Base-by-base conservation (phyloP, 225 moss, liverwort and hornwort species). In the Physcomitrellopsis africana region DNA sequence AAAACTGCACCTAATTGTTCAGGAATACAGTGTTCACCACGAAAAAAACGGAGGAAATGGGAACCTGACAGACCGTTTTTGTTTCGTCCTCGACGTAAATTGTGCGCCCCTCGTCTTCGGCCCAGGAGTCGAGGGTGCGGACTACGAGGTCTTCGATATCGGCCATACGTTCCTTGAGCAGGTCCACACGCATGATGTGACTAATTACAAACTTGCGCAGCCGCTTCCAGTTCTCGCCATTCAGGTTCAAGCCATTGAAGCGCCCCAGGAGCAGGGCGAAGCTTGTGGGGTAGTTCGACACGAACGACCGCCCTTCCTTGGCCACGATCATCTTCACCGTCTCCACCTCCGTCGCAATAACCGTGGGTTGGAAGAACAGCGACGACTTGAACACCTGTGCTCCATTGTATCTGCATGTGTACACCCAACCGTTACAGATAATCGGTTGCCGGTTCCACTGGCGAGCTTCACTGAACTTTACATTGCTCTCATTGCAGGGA, bases 321-420 rank as follows among this genome's bases (percentile, higher is more conserved):
- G 82, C 72, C 55, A 88, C 74, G 27, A 86, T 83, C 88, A 88
- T 85, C 81, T 81, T 81, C 76, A 88, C 88, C 8, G 83, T 85
- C 26, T 71, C 83, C 32, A 73, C 44, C 49, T 86, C 85, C 41
- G 85, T 69, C 32, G 85, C 88, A 14, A 84, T 67, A 41, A 87
- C 84, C 6, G 87, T 87, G 20, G 72, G 72, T 37, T 80, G 73
- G 77, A 87, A 77, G 41, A 82, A 75, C 44, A 87, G 26, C 8
- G 77, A 84, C 18, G 87, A 87, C 49, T 87, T 87, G 72, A 87
- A 87, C 41, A 84, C 23, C 42, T 80, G 76, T 84, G 75, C 46
- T 48, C 9, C 42, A 58, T 3, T 59, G 6, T 13, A 7, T 48
- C 15, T 37, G 43, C 20, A 45, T 22, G 32, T 27, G 37, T 7